phyloP scores from a whole-genome alignment of 768 basidiomycete genomes.

The Boletus rubroflammeus region DNA sequence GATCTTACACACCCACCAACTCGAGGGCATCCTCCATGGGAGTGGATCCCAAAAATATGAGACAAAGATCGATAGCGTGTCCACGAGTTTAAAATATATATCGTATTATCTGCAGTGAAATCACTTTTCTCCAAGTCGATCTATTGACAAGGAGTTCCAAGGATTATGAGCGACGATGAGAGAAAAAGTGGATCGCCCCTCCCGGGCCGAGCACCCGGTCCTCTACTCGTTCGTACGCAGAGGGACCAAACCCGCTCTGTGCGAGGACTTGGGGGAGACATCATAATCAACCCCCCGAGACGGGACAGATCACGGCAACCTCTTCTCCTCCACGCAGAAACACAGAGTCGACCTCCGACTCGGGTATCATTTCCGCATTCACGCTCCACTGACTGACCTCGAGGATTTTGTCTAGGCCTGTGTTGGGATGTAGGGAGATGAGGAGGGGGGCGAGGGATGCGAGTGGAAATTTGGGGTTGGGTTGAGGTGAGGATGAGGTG shows the following conservation, averaged over 20 bases:
- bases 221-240: neutral
- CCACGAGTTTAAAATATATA: neutral
- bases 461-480: constrained; percentile 35
- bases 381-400: constrained; percentile 73
- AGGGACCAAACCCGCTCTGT: too few species aligned
- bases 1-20: neutral
- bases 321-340: constrained; percentile 67
- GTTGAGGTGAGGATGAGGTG: too few species aligned
- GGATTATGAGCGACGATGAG: neutral
- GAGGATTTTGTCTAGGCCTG: constrained; percentile 50
- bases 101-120: neutral
- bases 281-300: constrained; percentile 61
- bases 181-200: neutral
- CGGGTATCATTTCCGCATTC: constrained; percentile 73
- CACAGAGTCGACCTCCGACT: constrained; percentile 38
- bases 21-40: neutral
- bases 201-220: neutral
- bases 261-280: neutral
- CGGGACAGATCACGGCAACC: constrained; percentile 76
- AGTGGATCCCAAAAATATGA: neutral
- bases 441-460: constrained; percentile 50
- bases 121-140: neutral
- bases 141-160: neutral
- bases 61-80: neutral
- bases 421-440: constrained; percentile 50